A percentile compares a stretch with the other conserved stretches of the same genome.
phyloP scores from a whole-genome alignment of 2,329 filamentous ascomycete species.

The Orbilia quercus region DNA sequence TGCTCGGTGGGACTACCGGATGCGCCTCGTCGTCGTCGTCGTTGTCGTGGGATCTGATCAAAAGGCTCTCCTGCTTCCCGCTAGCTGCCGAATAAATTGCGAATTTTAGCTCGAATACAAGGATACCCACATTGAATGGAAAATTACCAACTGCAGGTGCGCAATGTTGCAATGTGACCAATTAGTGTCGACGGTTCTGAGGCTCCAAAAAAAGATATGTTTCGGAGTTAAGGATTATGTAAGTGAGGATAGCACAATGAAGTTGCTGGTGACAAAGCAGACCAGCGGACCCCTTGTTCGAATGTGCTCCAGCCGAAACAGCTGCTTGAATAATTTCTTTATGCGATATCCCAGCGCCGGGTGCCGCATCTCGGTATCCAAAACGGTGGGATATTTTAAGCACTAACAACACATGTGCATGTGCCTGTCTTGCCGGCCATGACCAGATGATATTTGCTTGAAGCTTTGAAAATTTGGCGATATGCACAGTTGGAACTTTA shows the following conservation, averaged over 20 bases:
- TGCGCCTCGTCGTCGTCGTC: too few species aligned
- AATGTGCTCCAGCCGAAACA: neutral
- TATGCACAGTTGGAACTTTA: too few species aligned
- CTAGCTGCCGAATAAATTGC: slow-evolving; percentile 16
- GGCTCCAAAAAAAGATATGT: neutral
- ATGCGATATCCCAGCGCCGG: too few species aligned
- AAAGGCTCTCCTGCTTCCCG: slow-evolving; percentile 1
- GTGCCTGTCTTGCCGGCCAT: too few species aligned
- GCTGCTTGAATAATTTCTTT: too few species aligned
- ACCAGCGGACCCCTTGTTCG: neutral
- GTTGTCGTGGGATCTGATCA: neutral
- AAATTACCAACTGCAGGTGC: neutral
- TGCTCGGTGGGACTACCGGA: neutral
- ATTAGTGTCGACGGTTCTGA: neutral
- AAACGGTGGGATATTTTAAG: too few species aligned
- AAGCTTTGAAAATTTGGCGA: too few species aligned
- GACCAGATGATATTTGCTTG: too few species aligned
- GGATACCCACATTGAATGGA: neutral
- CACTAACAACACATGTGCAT: too few species aligned
- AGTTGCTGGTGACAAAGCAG: neutral
- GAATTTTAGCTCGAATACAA: slow-evolving; percentile 7
- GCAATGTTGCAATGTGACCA: neutral
- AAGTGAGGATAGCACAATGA: neutral
- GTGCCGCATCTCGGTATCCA: too few species aligned
- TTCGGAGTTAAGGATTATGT: neutral